Evolutionary conservation across 2,329 filamentous ascomycete genomes (phyloP), one percentile per base, ranked within the genome.

Genomic region (Anthostomella pinea): DNA sequence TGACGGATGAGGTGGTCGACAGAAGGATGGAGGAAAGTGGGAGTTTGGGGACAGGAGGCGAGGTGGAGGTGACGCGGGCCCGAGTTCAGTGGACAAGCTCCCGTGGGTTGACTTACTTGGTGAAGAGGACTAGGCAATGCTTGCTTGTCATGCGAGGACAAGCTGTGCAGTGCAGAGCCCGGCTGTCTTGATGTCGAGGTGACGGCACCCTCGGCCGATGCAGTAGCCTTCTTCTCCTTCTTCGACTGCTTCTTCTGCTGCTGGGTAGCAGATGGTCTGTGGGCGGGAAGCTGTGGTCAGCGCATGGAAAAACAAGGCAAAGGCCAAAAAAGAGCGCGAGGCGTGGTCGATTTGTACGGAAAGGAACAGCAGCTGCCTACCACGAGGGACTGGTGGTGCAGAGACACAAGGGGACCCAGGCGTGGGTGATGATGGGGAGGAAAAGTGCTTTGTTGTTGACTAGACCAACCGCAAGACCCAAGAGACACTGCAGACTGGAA

Each of bases 361-460:
- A 51, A 50, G 40, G 48, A 50, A 32, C 41, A 50, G 51, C 45
- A 56, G 49, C 51, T 54, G 50, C 54, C 52, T 53, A 46, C 49
- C 36, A 56, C 49, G 41, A 50, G 53, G 43, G 43, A 46, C 44
- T 33, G 46, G 46, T 39, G 40, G 46, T 39, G 45, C 53, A 49
- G 49, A 38, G 47, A 14, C 22, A 52, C 46, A 54, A 54, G 55
- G 51, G 49, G 43, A n/a, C n/a, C n/a, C n/a, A n/a, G 44, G 41
- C 47, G 47, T 45, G 38, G 44, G 43, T 50, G 39, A 37, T 46
- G 46, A 46, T 38, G 45, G 41, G 40, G 42, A 35, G 33, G 40
- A 46, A 44, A 44, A 38, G 35, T 48, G 53, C 50, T 56, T 56
- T 57, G 55, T 51, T 46, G 37, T 51, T 50, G 51, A 54, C 50